Evolutionary conservation across 345 rosid genomes (phyloP).

Genomic region (Rhodomyrtus tomentosa): DNA sequence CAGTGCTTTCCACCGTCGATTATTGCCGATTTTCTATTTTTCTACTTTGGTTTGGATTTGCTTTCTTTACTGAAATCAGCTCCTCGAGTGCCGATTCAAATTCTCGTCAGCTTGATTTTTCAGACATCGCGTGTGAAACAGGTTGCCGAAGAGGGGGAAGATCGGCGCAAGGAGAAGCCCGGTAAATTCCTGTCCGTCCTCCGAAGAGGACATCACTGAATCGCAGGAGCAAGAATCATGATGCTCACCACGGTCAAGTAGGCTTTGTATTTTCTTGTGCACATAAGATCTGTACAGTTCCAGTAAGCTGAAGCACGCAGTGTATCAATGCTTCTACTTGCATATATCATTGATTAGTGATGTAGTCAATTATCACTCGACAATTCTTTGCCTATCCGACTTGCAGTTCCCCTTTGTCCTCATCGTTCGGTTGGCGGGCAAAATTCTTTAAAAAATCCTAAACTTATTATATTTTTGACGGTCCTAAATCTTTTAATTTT

Average conservation of each 20-base stretch:
- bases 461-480: too few species aligned
- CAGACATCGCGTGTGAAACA: slow-evolving; percentile 18
- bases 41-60: not conserved
- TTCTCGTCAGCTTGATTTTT: not conserved
- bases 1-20: not conserved
- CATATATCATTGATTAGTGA: not conserved
- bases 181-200: slow-evolving; percentile 77
- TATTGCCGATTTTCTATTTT: not conserved
- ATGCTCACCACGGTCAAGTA: not conserved
- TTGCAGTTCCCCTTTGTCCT: not conserved
- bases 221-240: not conserved
- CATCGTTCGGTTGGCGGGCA: too few species aligned
- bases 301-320: not conserved
- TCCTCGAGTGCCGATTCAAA: not conserved
- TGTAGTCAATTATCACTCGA: not conserved
- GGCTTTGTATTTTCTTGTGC: not conserved
- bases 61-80: not conserved
- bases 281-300: not conserved
- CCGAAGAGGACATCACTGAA: slow-evolving; percentile 56
- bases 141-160: slow-evolving; percentile 54
- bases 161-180: slow-evolving; percentile 50
- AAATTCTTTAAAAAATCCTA: too few species aligned
- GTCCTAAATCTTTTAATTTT: too few species aligned
- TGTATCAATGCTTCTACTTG: not conserved
- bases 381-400: not conserved